phyloP scores from a whole-genome alignment of 164 flowering plant genomes.

The Sextonia rubra region DNA sequence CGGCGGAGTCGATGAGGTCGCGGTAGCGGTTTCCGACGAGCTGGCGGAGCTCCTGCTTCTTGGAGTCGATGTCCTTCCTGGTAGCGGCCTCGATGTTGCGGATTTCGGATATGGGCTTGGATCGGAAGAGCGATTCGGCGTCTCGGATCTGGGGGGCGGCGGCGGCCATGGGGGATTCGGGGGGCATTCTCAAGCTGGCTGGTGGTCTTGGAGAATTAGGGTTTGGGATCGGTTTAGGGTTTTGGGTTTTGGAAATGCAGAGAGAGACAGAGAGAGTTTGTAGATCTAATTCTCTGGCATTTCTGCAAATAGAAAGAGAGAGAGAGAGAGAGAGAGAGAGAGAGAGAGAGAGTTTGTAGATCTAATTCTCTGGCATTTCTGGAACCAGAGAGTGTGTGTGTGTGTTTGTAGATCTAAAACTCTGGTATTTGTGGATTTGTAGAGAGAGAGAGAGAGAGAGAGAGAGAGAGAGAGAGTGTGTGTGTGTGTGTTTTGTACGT shows the following conservation, averaged over 20 bases:
- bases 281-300: slow-evolving; percentile 1
- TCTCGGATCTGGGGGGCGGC: slow-evolving; percentile 31
- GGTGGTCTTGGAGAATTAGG: slow-evolving; percentile 1
- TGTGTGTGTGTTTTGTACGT: too few species aligned
- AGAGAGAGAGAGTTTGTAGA: neutral
- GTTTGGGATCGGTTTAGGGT: neutral
- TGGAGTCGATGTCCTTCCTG: slow-evolving; percentile 59
- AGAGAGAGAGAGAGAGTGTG: too few species aligned
- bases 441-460: too few species aligned
- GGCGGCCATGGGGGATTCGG: slow-evolving; percentile 7
- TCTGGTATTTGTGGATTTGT: too few species aligned
- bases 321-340: slow-evolving; percentile 7
- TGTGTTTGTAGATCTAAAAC: too few species aligned
- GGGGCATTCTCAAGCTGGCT: slow-evolving; percentile 10
- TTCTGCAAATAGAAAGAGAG: neutral
- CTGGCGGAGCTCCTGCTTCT: slow-evolving; percentile 87
- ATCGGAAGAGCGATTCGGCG: slow-evolving; percentile 78
- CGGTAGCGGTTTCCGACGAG: slow-evolving; percentile 87
- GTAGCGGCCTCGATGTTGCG: slow-evolving; percentile 63
- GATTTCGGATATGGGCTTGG: slow-evolving; percentile 77
- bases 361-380: too few species aligned
- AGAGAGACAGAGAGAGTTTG: slow-evolving; percentile 9
- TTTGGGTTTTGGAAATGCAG: neutral
- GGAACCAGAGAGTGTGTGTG: too few species aligned
- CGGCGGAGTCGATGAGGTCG: slow-evolving; percentile 92